Base-by-base conservation (phyloP, 2,329 filamentous ascomycete species). In the Aspergillus fijiensis region DNA sequence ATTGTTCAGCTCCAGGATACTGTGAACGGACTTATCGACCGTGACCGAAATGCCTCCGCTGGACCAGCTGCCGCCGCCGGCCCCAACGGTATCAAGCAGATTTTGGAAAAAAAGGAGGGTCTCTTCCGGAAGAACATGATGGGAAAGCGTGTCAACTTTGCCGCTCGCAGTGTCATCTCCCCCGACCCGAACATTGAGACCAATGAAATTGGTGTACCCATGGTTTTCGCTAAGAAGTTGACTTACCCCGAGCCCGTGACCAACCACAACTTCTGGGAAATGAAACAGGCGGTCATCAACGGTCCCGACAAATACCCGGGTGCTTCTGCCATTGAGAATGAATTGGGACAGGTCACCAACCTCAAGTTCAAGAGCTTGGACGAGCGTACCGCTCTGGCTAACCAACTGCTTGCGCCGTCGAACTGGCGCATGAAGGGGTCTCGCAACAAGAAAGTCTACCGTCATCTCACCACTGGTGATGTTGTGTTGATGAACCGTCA, bases 71-170 rank as follows among this genome's bases (percentile, higher is more conserved):
- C 88, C 14, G 88, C 89, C 70, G 84, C 88, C 58, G 89, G 91
- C 56, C 91, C 96, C 63, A 93, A 96, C 64, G 95, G 96, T 68
- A 96, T 99, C 79, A 99, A 99, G 79, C 95, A 99, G 74, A 90
- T 93, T 72, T 84, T 99, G 29, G 95, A 99, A 79, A 99, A 99
- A 83, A 99, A 99, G 79, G 96, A 99, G 73, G 95, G 95, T 65
- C 83, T 99, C 31, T 99, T 99, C 82, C 85, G 95, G 69, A 98
- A 96, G 82, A 97, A 99, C 78, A 98, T 99, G 95, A 99, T 99
- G 95, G 95, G 95, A 62, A 99, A 99, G 82, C 92, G 95, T 81
- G 95, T 99, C 79, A 98, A 99, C 76, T 98, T 95, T 74, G 95
- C 95, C 53, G 95, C 95, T 42, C 89, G 95, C 75, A 96, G 91